Conservation (phyloP, 768 basidiomycete species). For the Tulasnella sp. region DNA sequence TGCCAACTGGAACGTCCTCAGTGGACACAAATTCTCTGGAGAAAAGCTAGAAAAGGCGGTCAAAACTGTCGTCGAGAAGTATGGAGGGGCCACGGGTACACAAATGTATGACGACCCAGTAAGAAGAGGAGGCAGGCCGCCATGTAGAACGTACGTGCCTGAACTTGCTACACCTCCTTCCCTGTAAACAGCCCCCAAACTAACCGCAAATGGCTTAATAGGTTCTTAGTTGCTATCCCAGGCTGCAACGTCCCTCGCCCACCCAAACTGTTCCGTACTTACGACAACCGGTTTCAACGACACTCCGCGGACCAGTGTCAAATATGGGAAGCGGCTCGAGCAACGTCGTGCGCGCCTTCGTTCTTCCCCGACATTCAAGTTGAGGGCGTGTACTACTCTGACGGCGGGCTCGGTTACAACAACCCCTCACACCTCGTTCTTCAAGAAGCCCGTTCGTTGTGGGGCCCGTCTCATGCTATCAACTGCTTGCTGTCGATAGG, state of each 20-base stretch:
- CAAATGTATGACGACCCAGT: not conserved
- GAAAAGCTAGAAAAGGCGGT: slow-evolving; percentile 9
- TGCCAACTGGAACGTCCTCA: slow-evolving; percentile 4
- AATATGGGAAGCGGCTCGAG: slow-evolving; percentile 27
- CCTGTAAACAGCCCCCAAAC: no score
- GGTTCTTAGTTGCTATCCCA: slow-evolving; percentile 12
- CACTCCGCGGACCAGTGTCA: slow-evolving; percentile 19
- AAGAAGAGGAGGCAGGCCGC: not conserved
- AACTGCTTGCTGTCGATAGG: slow-evolving; percentile 17
- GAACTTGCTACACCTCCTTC: not conserved
- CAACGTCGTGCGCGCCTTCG: slow-evolving; percentile 23
- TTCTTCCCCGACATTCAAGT: slow-evolving; percentile 23
- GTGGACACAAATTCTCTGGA: slow-evolving; percentile 5
- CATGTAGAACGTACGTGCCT: slow-evolving; percentile 1
- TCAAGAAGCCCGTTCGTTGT: slow-evolving; percentile 10
- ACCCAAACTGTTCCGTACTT: slow-evolving; percentile 19
- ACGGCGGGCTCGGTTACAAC: slow-evolving; percentile 29
- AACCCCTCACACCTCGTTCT: slow-evolving; percentile 24
- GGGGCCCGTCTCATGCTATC: not conserved
- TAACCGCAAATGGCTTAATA: not conserved
- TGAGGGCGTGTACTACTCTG: slow-evolving; percentile 21
- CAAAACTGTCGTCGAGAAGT: slow-evolving; percentile 10
- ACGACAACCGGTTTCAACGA: not conserved
- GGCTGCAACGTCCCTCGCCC: slow-evolving; percentile 7
- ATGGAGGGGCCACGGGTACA: not conserved